Evolutionary conservation across 2,329 filamentous ascomycete species (phyloP), one percentile per base, ranked within the genome.

Genomic region (Aaosphaeria pasadenensis): DNA sequence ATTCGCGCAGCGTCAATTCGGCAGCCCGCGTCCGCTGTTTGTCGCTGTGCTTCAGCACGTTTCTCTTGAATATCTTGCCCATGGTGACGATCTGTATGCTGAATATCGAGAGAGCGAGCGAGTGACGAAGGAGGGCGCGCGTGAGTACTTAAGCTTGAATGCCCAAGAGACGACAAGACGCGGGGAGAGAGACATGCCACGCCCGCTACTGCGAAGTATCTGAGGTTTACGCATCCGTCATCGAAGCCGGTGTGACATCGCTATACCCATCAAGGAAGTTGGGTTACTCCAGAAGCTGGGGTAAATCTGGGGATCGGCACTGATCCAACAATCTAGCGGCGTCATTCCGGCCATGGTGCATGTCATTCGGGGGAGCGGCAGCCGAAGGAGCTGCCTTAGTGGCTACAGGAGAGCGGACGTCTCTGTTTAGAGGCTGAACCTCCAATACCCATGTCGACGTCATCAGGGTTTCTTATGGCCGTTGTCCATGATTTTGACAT

Each of bases 1-100:
- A 89, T 59, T 87, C 77, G 45, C 83, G 75, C 30, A 88, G 64
- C 0, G 84, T 88, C 52, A 89, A 73, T 65, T 87, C 77, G n/a
- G 79, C 75, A 17, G 80, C 79, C 24, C 70, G 74, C 4, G 80
- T 83, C 46, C 77, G 70, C 59, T 74, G 67, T 47, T 73, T 69
- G 46, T 70, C 64, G 47, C 63, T 59, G 40, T 57, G 58, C 47
- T 61, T 65, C 39, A 70, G 53, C 29, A 54, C 58, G 13, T 58
- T 56, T 44, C 47, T 61, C 48, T 62, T 60, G 50, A 69, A 66
- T 46, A 69, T 62, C 3, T 51, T 56, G 64, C 68, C 68, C 6
- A 33, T 5, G n/a, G n/a, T 36, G 33, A n/a, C 9, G 33, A 36
- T 36, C n/a, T 9, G 9, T 36, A n/a, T 36, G n/a, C n/a, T 36